phyloP scores from a whole-genome alignment of 1,284 basidiomycete genomes.

The Boletellus dicymbophilus region DNA sequence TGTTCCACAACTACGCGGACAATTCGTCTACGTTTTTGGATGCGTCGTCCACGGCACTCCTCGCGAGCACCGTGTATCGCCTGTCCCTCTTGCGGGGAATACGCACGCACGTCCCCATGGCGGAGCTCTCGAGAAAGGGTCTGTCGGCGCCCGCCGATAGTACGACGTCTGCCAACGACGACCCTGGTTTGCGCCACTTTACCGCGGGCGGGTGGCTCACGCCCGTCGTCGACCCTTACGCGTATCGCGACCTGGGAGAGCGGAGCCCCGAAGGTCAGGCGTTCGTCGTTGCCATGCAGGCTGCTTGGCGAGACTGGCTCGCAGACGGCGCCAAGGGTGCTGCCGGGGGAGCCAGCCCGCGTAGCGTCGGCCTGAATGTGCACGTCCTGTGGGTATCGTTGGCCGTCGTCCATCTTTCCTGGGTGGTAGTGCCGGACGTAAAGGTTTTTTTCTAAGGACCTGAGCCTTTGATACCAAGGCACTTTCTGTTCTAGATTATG shows the following conservation, averaged over 20 bases:
- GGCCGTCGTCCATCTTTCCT: no score
- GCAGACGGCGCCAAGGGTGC: constrained; percentile 49
- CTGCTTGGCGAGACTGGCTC: constrained; percentile 74
- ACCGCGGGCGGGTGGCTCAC: constrained; percentile 59
- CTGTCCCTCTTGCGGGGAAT: constrained; percentile 54
- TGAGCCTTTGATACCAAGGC: no score
- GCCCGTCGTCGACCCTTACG: constrained; percentile 72
- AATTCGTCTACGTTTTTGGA: constrained; percentile 69
- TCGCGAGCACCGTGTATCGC: constrained; percentile 79
- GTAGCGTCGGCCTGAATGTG: neutral
- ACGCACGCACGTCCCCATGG: constrained; percentile 52
- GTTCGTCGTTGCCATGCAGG: constrained; percentile 73
- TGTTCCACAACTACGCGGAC: constrained; percentile 81
- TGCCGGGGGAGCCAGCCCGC: constrained; percentile 30
- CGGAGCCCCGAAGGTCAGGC: constrained; percentile 63
- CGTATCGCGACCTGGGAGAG: constrained; percentile 48
- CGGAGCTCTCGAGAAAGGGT: constrained; percentile 55
- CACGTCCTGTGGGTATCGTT: neutral
- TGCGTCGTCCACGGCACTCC: constrained; percentile 70
- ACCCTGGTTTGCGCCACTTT: constrained; percentile 44
- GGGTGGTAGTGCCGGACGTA: no score
- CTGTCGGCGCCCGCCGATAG: constrained; percentile 39
- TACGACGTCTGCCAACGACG: no score
- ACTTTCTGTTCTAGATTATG: no score
- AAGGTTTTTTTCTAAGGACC: no score